These are phyloP conservation scores for Fusarium humuli DNA, from an alignment of 2,329 filamentous ascomycete species.

Conservation along the genomic window DNA sequence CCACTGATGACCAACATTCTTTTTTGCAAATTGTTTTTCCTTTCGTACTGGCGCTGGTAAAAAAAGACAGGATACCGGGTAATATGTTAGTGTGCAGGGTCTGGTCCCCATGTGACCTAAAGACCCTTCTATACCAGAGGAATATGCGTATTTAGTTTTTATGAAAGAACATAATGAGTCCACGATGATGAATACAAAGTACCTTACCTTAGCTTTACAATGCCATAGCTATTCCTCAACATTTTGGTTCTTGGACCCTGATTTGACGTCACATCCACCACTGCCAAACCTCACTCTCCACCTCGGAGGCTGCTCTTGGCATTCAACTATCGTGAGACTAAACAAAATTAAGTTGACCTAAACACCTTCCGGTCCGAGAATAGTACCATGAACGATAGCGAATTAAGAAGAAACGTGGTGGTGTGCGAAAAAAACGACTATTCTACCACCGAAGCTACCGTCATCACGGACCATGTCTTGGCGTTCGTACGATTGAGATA, in stretches of 20 bases:
- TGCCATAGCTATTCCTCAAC: neutral
- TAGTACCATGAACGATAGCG: neutral
- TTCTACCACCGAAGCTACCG: neutral
- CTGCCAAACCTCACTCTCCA: neutral
- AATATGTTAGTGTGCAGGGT: constrained; percentile 10
- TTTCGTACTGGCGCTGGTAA: constrained; percentile 12
- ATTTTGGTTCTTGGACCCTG: constrained; percentile 4
- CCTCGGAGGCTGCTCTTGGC: constrained; percentile 22
- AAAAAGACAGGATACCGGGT: constrained; percentile 6
- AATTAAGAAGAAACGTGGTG: constrained; percentile 30
- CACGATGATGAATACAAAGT: constrained; percentile 38
- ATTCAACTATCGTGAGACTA: constrained; percentile 3
- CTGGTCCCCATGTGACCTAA: constrained; percentile 4
- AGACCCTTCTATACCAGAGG: constrained; percentile 14
- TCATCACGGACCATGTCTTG: neutral
- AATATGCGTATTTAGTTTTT: constrained; percentile 35
- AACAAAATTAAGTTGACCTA: constrained; percentile 13
- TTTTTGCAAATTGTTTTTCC: constrained; percentile 26
- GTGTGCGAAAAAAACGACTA: too few relatives aligned
- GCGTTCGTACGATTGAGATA: neutral
- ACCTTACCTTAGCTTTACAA: neutral
- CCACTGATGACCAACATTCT: constrained; percentile 52
- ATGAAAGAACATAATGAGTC: constrained; percentile 40
- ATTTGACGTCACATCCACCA: constrained; percentile 40
- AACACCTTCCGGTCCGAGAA: constrained; percentile 22